Base-by-base conservation (phyloP, 352 stramenopile genomes). In the Pythium periplocum region DNA sequence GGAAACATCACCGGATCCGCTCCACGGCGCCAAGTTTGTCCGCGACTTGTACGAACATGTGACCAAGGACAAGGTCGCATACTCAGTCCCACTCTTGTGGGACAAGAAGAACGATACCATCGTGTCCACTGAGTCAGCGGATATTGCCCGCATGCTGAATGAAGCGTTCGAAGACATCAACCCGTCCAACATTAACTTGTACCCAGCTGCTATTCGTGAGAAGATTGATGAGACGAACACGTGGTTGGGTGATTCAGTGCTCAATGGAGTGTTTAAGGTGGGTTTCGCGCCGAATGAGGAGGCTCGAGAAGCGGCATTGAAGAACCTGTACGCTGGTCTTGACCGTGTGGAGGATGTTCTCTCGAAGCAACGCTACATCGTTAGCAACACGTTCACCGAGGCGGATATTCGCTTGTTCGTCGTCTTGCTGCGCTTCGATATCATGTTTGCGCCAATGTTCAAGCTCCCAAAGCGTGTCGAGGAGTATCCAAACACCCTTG, bases 121-220 rank as follows among this genome's bases (percentile, higher is more conserved):
- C 62, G 95, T 99, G 9, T 98, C 90, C 66, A 98, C 98, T 60
- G 95, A 99, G 71, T 97, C 85, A 1, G 82, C 83, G 31, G 94
- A 98, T 53, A 98, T 99, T 69, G 87, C 97, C 7, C 76, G 90
- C 61, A 98, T 98, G 82, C 73, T 99, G 37, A 98, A 98, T 71
- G 83, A 69, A n/a, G 81, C 75, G 35, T 98, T 98, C 51, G 83
- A 97, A 46, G 66, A 78, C 4, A 78, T 97, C 50, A 64, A 71
- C 34, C 75, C 83, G 35, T 71, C 80, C 32, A 73, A 78, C 37
- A 44, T 97, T 9, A 85, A 98, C 61, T 66, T 98, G 50, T 93
- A 96, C 53, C 93, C 90, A 1, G 69, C 83, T 45, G 61, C 87
- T 10, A 59, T 97, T 46, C 68, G 74, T 41, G 61, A 71, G 7